Conservation (phyloP, 306 rosid species). For the Prosopis cineraria region DNA sequence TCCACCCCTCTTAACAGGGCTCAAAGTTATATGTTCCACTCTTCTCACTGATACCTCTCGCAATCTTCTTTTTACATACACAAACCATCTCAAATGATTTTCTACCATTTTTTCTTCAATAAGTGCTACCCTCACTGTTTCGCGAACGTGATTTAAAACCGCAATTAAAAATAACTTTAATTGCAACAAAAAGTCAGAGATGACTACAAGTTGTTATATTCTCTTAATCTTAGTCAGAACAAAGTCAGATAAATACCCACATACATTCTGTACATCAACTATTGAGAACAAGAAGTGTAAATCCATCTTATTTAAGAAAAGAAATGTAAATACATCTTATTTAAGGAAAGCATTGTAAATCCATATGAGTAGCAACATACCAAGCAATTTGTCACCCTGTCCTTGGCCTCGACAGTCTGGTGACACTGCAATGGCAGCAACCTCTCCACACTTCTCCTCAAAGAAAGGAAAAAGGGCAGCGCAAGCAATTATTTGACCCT, state of each 20-base stretch:
- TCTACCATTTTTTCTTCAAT: too few relatives aligned
- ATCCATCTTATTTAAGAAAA: not conserved
- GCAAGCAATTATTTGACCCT: conserved; percentile 95
- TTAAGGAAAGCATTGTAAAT: conserved; percentile 4
- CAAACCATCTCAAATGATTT: too few relatives aligned
- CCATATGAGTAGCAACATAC: conserved; percentile 49
- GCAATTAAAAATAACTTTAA: too few relatives aligned
- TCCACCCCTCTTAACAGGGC: too few relatives aligned
- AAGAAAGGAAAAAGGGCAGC: conserved; percentile 83
- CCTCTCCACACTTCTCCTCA: conserved; percentile 87
- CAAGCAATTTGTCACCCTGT: conserved; percentile 96
- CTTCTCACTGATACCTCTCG: too few relatives aligned
- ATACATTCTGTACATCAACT: not conserved
- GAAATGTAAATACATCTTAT: too few relatives aligned
- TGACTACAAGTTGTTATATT: not conserved
- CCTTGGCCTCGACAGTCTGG: conserved; percentile 95
- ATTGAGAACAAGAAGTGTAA: conserved; percentile 25
- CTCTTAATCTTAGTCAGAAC: not conserved
- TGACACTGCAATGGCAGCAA: conserved; percentile 95
- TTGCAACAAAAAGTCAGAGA: too few relatives aligned
- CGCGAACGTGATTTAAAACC: too few relatives aligned
- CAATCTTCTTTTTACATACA: too few relatives aligned
- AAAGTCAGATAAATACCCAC: conserved; percentile 10
- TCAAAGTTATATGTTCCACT: too few relatives aligned
- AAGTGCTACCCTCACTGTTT: too few relatives aligned